Conservation (phyloP, 495 filamentous ascomycete genomes). For the Hyaloscypha finlandica region DNA sequence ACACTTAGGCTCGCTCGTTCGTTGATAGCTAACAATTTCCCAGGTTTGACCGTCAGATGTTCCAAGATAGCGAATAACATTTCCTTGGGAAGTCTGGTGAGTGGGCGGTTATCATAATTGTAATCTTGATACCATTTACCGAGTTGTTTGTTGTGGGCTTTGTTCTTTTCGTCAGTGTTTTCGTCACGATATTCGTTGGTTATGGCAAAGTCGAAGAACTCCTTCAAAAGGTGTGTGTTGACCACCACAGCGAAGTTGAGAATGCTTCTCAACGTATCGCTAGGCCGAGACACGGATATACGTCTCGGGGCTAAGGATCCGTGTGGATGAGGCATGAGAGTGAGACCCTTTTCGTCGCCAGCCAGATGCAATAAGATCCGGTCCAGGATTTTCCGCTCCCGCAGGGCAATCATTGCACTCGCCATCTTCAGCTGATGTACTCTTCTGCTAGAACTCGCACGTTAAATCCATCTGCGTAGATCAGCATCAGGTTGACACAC, state of each 20-base stretch:
- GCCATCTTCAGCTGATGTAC: neutral
- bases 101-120: neutral
- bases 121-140: constrained; percentile 43
- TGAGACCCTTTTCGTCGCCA: neutral
- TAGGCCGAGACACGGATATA: neutral
- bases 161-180: constrained; percentile 11
- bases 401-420: neutral
- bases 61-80: constrained; percentile 60
- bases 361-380: neutral
- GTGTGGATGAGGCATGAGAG: neutral
- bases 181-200: neutral
- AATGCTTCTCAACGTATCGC: neutral
- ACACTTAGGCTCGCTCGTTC: constrained; percentile 53
- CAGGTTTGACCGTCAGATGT: constrained; percentile 39
- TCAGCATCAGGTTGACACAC: neutral
- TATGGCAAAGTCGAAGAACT: neutral
- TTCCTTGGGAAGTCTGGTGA: constrained; percentile 55
- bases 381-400: constrained; percentile 3
- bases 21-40: constrained; percentile 47
- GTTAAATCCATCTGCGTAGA: neutral
- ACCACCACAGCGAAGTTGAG: neutral
- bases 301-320: neutral
- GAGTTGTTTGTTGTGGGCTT: constrained; percentile 38
- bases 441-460: neutral
- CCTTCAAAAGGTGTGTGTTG: neutral